phyloP scores from a whole-genome alignment of 768 basidiomycete species.

The Mycena vulgaris region DNA sequence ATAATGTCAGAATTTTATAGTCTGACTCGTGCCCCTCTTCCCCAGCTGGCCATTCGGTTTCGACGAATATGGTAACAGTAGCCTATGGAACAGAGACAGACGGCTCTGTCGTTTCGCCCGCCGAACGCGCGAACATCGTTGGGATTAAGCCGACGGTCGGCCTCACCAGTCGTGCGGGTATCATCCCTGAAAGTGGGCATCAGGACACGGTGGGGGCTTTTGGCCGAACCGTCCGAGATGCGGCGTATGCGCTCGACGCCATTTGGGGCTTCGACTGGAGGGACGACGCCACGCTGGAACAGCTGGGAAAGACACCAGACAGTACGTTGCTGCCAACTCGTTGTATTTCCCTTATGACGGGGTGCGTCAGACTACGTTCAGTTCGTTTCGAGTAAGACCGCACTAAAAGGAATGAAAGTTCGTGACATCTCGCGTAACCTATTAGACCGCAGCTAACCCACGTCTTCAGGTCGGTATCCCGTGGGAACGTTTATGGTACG shows the following conservation, averaged over 20 bases:
- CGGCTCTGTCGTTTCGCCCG: conserved; percentile 55
- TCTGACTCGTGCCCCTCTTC: conserved; percentile 23
- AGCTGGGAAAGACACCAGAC: conserved; percentile 46
- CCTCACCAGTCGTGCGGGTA: conserved; percentile 58
- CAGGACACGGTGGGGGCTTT: conserved; percentile 60
- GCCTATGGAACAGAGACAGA: conserved; percentile 48
- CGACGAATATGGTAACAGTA: conserved; percentile 46
- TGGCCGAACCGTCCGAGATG: conserved; percentile 53
- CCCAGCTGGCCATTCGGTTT: conserved; percentile 50
- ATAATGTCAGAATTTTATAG: neutral
- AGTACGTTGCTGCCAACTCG: conserved; percentile 16
- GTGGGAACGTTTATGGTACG: conserved; percentile 38
- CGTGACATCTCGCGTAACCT: neutral
- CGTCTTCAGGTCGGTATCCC: conserved; percentile 34
- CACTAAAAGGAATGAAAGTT: conserved; percentile 41
- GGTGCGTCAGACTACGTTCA: conserved; percentile 38
- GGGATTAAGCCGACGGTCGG: conserved; percentile 63
- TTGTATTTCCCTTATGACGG: neutral
- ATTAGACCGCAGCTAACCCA: neutral
- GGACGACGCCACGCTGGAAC: conserved; percentile 55
- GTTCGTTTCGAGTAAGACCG: conserved; percentile 39
- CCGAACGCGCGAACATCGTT: conserved; percentile 55
- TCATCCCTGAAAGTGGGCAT: conserved; percentile 55
- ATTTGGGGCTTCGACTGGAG: conserved; percentile 53
- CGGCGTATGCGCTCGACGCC: conserved; percentile 53